Conservation (phyloP, 441 rosid genomes). For the Aleurites moluccanus region DNA sequence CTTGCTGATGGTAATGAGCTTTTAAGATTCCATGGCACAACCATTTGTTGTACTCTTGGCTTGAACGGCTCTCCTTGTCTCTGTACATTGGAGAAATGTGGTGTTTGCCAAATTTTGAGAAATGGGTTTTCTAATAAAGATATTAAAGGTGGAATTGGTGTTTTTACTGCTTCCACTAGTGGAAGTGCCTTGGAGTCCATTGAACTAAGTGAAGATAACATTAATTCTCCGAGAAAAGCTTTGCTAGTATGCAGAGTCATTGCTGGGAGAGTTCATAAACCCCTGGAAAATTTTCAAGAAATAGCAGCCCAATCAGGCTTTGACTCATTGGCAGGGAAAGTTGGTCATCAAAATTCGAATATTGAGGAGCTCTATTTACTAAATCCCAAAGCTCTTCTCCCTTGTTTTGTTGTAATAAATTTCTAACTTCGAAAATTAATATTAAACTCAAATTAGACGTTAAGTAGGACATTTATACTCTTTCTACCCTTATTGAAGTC, state of each 20-base stretch:
- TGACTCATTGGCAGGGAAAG: constrained; percentile 63
- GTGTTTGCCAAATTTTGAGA: constrained; percentile 55
- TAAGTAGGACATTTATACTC: not conserved
- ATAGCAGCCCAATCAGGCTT: constrained; percentile 41
- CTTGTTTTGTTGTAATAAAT: constrained; percentile 65
- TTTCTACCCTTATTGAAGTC: not conserved
- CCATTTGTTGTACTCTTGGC: constrained; percentile 48
- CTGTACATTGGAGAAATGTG: constrained; percentile 45
- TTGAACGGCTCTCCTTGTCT: constrained; percentile 34
- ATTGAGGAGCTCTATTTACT: constrained; percentile 57
- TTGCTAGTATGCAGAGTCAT: constrained; percentile 63
- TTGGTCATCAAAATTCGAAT: constrained; percentile 34
- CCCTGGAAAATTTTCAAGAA: constrained; percentile 43
- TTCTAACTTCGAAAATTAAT: constrained; percentile 34
- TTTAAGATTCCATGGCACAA: constrained; percentile 59
- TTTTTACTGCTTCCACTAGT: constrained; percentile 53
- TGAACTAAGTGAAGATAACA: constrained; percentile 20
- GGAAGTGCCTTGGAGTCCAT: constrained; percentile 44
- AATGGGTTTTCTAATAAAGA: constrained; percentile 46
- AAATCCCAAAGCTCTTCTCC: constrained; percentile 63
- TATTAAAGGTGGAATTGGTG: constrained; percentile 32
- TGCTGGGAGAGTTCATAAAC: constrained; percentile 65
- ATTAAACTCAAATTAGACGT: not conserved
- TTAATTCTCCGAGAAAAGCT: constrained; percentile 32
- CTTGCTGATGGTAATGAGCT: constrained; percentile 79